Evolutionary conservation across 768 basidiomycete genomes (phyloP), one percentile per base, ranked within the genome.

Genomic region (Ramaria sp.): DNA sequence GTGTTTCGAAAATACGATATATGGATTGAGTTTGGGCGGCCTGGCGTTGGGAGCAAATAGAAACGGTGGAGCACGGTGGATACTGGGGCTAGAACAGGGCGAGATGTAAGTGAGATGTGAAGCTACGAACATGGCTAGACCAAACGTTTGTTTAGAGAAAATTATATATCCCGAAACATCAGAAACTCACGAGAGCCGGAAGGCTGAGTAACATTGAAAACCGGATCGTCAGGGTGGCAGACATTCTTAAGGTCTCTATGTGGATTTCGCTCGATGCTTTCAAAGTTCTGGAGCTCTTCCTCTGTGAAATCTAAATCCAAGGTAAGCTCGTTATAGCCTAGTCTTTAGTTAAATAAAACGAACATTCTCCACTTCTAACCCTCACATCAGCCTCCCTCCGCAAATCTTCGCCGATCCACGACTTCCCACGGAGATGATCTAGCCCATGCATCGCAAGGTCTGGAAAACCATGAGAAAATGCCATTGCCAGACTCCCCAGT

Each of bases 1-100:
- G 37, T 47, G 36, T 18, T 59, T 59, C 43, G 52, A 58, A 37
- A 59, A 57, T 16, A 60, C 58, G 38, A 57, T 58, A 20, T 43
- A 37, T 5, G 59, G 59, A 5, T 20, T 20, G 13, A 60, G 32
- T 18, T 28, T 20, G 13, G 37, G 38, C 12, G 53, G 30, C 16
- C 45, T 44, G 5, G 48, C 49, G 16, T 38, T 30, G 24, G 39
- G 56, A 3, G 42, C 18, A 32, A 49, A 38, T 27, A 55, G 27
- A 24, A 57, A 44, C 10, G 52, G 38, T 18, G 45, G 13, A 13
- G 51, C 28, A n/a, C 51, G 41, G 20, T 37, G 27, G 8, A 60
- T 25, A 36, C 48, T 20, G 37, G 52, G 37, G 28, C 47, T 38
- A 49, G 50, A 48, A 22, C 38, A 42, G 27, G 36, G 43, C 28